phyloP scores from a whole-genome alignment of 2,329 filamentous ascomycete genomes.

The Talaromyces sp. region DNA sequence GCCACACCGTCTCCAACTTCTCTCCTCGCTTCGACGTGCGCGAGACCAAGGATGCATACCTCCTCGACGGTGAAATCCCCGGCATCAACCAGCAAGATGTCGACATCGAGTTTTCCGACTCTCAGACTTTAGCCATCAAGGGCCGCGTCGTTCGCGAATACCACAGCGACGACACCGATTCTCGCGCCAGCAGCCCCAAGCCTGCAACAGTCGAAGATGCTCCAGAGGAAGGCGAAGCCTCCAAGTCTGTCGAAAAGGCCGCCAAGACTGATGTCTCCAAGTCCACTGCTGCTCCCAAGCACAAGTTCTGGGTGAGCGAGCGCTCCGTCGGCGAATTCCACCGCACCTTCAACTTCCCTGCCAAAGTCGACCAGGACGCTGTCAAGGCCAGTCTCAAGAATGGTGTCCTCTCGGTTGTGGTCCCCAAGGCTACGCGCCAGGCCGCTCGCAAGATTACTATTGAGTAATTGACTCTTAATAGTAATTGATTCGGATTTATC shows the following conservation, averaged over 20 bases:
- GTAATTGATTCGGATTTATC: too few relatives aligned
- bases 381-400: constrained; percentile 54
- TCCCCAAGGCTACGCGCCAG: constrained; percentile 48
- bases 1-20: constrained; percentile 21
- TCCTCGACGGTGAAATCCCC: constrained; percentile 38
- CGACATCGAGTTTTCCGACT: constrained; percentile 37
- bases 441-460: constrained; percentile 46
- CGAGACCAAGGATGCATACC: constrained; percentile 33
- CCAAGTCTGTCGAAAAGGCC: constrained; percentile 8
- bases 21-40: constrained; percentile 37
- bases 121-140: constrained; percentile 34
- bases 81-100: constrained; percentile 38
- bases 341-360: constrained; percentile 51
- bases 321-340: constrained; percentile 52
- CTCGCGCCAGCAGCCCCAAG: neutral
- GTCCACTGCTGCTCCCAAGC: neutral
- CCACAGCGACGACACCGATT: neutral
- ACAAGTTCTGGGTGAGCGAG: constrained; percentile 52
- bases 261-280: too few relatives aligned
- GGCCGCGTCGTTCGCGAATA: constrained; percentile 28
- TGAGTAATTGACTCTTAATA: too few relatives aligned
- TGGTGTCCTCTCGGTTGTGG: constrained; percentile 48
- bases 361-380: constrained; percentile 48
- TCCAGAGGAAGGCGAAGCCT: constrained; percentile 17
- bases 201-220: constrained; percentile 7